Evolutionary conservation across 345 rosid genomes (phyloP).

Genomic region (Microthlaspi erraticum): DNA sequence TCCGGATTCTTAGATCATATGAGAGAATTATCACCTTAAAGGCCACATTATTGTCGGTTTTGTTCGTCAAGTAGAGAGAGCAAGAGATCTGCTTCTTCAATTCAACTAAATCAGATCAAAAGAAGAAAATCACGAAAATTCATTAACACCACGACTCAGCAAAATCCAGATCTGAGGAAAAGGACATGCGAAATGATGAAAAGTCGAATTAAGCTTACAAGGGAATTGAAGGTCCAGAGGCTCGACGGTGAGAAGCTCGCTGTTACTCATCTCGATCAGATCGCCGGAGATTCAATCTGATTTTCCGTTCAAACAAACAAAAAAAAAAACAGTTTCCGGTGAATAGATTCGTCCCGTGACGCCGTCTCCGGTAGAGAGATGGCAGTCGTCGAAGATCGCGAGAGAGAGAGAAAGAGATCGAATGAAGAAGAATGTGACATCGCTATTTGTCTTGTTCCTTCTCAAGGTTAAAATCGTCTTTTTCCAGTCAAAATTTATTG

Average conservation of each 20-base stretch:
- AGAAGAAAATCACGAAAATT: conserved; percentile 3
- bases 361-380: conserved; percentile 40
- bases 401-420: conserved; percentile 30
- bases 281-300: conserved; percentile 28
- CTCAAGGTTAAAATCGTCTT: conserved; percentile 21
- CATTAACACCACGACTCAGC: neutral
- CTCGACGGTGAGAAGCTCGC: conserved; percentile 73
- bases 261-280: conserved; percentile 56
- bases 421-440: conserved; percentile 18
- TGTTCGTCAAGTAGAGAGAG: conserved; percentile 79
- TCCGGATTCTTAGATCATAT: neutral
- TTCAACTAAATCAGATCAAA: conserved; percentile 60
- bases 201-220: conserved; percentile 65
- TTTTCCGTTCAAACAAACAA: neutral
- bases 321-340: neutral
- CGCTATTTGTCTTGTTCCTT: conserved; percentile 29
- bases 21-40: conserved; percentile 63
- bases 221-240: conserved; percentile 85
- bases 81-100: conserved; percentile 88
- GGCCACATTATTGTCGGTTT: conserved; percentile 73
- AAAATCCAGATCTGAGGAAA: conserved; percentile 29
- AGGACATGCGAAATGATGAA: conserved; percentile 1
- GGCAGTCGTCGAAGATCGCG: conserved; percentile 42
- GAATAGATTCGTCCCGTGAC: conserved; percentile 26
- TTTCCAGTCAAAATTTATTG: neutral